Evolutionary conservation across 257 asterid genomes (phyloP).

Genomic region (Penstemon barbatus): DNA sequence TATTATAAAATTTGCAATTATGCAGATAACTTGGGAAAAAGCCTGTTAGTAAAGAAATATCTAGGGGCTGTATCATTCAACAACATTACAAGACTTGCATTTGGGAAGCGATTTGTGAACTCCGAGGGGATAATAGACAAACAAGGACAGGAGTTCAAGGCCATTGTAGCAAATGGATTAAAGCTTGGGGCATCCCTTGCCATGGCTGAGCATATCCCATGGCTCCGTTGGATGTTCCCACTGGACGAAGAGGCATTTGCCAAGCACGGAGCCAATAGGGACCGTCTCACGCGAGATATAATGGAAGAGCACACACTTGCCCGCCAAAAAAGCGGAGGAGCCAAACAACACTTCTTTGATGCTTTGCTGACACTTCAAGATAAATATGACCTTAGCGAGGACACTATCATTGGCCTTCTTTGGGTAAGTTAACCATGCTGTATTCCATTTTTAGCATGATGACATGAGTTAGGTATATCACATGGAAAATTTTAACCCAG

Average conservation of each 20-base stretch:
- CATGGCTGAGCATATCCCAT: constrained; percentile 71
- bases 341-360: constrained; percentile 65
- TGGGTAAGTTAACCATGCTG: constrained; percentile 50
- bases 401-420: constrained; percentile 72
- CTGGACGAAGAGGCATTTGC: constrained; percentile 62
- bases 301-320: constrained; percentile 75
- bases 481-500: no score
- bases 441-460: background rate
- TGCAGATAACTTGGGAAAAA: constrained; percentile 53
- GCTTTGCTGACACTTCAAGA: constrained; percentile 60
- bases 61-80: constrained; percentile 71
- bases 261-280: constrained; percentile 62
- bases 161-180: constrained; percentile 56
- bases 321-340: constrained; percentile 54
- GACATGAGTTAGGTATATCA: background rate
- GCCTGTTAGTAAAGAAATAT: constrained; percentile 56
- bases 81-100: constrained; percentile 74
- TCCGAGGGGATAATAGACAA: constrained; percentile 59
- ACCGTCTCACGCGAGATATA: constrained; percentile 57
- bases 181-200: constrained; percentile 71
- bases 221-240: constrained; percentile 82
- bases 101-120: constrained; percentile 62
- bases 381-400: constrained; percentile 74
- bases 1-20: background rate
- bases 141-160: constrained; percentile 75